Evolutionary conservation across 495 filamentous ascomycete species (phyloP), one percentile per base, ranked within the genome.

Genomic region (Xylaria scruposa): DNA sequence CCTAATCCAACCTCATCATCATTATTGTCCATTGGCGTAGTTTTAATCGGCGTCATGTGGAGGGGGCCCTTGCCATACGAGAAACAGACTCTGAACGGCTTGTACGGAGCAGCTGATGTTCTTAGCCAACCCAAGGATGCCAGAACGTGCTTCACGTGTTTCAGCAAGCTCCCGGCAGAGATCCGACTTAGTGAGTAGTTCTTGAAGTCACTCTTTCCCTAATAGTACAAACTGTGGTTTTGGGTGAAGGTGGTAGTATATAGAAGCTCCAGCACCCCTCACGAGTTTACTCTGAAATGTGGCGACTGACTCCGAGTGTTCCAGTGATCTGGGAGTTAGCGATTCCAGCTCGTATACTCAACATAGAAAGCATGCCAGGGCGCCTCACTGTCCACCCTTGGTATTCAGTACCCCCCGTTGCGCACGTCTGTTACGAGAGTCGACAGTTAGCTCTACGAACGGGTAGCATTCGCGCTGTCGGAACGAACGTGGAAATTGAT

Each of bases 271-370:
- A 3, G 8, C 10, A 24, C 2, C 17, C 12, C 49, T 53, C 21
- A 15, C 10, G 26, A 29, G 2, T 17, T 15, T 13, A 31, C 24
- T 56, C 53, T 1, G 19, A 29, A 60, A 4, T n/a, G 33, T 17
- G 0, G n/a, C 38, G 40, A 60, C 58, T 60, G 58, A 60, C 17
- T 10, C 33, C 19, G 4, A 12, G 19, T 12, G 33, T 36, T 10
- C 5, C 10, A 60, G 58, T 63, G 13, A 63, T 63, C 10, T 63
- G 60, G 58, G 60, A 63, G 60, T 13, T 63, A 24, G 38, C 60
- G 2, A 42, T 63, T 3, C 60, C 60, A 5, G 36, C 12, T 44
- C 60, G 38, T 1, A 7, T 60, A 6, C 1, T 60, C 33, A 38
- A 36, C n/a, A 13, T 40, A 3, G 1, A 10, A 33, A 60, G 2